Evolutionary conservation across 106 monocot genomes (phyloP), one percentile per base, ranked within the genome.

Genomic region (Dactylorhiza incarnata): DNA sequence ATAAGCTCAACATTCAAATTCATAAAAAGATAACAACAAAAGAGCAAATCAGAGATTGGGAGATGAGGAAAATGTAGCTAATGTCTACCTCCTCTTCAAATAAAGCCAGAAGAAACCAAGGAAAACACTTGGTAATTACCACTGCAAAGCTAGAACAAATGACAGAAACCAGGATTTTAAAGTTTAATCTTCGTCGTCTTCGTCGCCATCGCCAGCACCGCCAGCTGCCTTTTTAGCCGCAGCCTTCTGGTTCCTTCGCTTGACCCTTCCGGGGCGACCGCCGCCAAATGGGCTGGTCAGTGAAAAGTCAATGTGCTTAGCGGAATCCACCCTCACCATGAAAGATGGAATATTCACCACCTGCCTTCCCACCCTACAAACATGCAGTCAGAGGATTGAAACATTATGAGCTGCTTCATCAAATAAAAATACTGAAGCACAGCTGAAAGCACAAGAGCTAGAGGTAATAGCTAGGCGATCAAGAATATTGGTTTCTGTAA

Each of bases 211-310:
- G 23, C 56, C 78, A 47, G 71, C 78, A 58, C 70, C 78, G 24
- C 78, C 78, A 43, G 37, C 51, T 25, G 50, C 78, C 71, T 78
- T 78, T 71, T 78, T 78, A 6, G 47, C 51, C 7, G 78, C 78
- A 45, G 78, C 78, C 9, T 45, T 71, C 55, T 16, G 17, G 23
- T 71, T 78, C 71, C 58, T 78, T 6, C 78, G 70, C 78, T 78
- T 78, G 52, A 78, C 78, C 12, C 78, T 37, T 0, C 78, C 78
- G 0, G 78, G 78, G 0, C 71, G 70, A 23, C 78, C 78, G 6
- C 78, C 78, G 7, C 78, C 78, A n/a, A 78, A 58, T 13, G 78
- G 78, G 52, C 78, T 78, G n/a, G 78, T 44, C 7, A 78, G 78
- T 5, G 78, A 26, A 56, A 78, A 78, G 19, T 78, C 78, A 46